Evolutionary conservation across 139 green algal genomes (phyloP), one percentile per base, ranked within the genome.

Genomic region (Prasinococcaceae sp.): DNA sequence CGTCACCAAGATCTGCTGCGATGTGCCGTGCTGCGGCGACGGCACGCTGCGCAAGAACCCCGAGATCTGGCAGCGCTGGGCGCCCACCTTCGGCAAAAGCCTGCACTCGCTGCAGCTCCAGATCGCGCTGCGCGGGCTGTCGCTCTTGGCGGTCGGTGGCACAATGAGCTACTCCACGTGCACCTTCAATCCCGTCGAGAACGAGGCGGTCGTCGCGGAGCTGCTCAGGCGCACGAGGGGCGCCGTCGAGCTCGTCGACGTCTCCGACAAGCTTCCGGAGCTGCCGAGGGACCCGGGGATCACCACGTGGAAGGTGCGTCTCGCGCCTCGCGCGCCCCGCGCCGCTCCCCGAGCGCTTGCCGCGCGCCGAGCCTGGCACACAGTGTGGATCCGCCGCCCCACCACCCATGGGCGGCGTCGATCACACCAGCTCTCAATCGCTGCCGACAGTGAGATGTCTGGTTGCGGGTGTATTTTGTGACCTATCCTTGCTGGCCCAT

Each of bases 161-260:
- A 74, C 78, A 41, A 73, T 99, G 70, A 85, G 97, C 26, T 97
- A 97, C 79, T 93, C 81, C 53, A 97, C 89, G 19, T 97, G 89
- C 76, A 88, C 87, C 2, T 85, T 95, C 69, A 97, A 98, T 73
- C 92, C 92, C 2, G 68, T 99, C 4, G 92, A 99, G 73, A 75
- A 99, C 55, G 92, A 99, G 76, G 92, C 92, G 20, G 92, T 99
- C 17, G 87, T 99, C 43, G 89, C 89, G 4, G 47, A 78, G 45
- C 66, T 96, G 58, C 73, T 97, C 29, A 76, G 84, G 27, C 50
- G 59, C 29, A 53, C 24, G 29, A 61, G 39, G 23, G 61, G 62
- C 25, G 47, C 37, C 28, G 32, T 76, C 19, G 53, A 84, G 66
- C 80, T 99, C 22, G 29, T 97, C 36, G 90, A 99, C 47, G 62